Conservation (phyloP, 1,284 basidiomycete genomes). For the Trametes pubescens region DNA sequence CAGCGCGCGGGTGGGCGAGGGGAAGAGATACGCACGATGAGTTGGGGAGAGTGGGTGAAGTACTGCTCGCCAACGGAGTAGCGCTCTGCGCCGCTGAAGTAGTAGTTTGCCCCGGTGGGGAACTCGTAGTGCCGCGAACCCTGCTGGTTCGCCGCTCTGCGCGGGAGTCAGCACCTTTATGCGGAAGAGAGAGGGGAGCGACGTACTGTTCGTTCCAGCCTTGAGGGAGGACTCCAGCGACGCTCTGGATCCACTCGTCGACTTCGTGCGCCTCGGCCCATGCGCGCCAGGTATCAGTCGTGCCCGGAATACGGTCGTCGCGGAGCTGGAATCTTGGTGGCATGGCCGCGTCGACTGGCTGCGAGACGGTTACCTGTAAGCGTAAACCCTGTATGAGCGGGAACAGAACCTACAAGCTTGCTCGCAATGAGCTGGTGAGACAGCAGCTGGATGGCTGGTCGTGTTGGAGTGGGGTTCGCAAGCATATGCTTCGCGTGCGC, state of each 20-base stretch:
- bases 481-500: conserved; percentile 77
- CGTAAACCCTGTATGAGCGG: background rate
- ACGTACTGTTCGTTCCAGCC: conserved; percentile 89
- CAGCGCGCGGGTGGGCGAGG: conserved; percentile 1
- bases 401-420: conserved; percentile 60
- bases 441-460: conserved; percentile 67
- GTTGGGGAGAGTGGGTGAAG: conserved; percentile 79
- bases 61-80: conserved; percentile 90
- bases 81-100: conserved; percentile 82
- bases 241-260: conserved; percentile 93
- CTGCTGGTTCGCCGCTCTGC: conserved; percentile 61
- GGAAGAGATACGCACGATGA: conserved; percentile 63
- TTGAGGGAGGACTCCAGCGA: conserved; percentile 84
- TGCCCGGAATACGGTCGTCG: conserved; percentile 76
- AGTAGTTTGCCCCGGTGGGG: conserved; percentile 91
- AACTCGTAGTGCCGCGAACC: conserved; percentile 88
- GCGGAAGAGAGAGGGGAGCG: background rate
- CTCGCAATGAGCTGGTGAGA: conserved; percentile 91
- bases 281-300: conserved; percentile 80
- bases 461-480: conserved; percentile 52
- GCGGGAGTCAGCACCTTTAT: background rate
- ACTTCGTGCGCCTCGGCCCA: conserved; percentile 91
- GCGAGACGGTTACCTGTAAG: background rate
- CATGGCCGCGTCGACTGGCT: conserved; percentile 70
- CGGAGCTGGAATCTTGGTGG: conserved; percentile 74